Evolutionary conservation across 1,284 basidiomycete species (phyloP).

Genomic region (Sanghuangporus sanghuang): DNA sequence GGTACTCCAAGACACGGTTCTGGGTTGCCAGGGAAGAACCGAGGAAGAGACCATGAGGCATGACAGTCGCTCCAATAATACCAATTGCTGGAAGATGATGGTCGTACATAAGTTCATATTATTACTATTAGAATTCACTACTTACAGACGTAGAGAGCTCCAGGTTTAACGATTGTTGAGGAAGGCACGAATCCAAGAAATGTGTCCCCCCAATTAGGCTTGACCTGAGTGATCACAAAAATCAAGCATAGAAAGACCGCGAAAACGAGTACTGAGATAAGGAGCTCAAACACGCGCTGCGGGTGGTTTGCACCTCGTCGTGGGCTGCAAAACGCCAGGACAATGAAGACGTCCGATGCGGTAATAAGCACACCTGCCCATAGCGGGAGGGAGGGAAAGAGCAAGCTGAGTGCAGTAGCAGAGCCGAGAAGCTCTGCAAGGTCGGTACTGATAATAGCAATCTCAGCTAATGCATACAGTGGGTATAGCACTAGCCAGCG

Average conservation of each 20-base stretch:
- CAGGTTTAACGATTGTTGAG: constrained; percentile 52
- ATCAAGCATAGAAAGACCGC: constrained; percentile 80
- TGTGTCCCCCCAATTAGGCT: constrained; percentile 72
- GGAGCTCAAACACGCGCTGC: constrained; percentile 69
- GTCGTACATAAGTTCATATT: constrained; percentile 8
- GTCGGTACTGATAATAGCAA: constrained; percentile 81
- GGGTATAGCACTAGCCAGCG: constrained; percentile 70
- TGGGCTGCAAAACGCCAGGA: constrained; percentile 61
- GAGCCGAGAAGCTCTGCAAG: constrained; percentile 75
- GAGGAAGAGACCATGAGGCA: constrained; percentile 90
- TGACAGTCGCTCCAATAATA: constrained; percentile 78
- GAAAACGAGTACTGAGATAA: constrained; percentile 60
- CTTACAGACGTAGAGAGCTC: constrained; percentile 79
- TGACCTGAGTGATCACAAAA: constrained; percentile 70
- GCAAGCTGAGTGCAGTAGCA: constrained; percentile 73
- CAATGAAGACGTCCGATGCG: constrained; percentile 76
- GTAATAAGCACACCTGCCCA: constrained; percentile 85
- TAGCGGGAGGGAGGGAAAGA: constrained; percentile 76
- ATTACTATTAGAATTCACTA: background rate
- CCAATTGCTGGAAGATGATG: constrained; percentile 58
- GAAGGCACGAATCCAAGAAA: constrained; percentile 88
- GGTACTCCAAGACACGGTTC: constrained; percentile 45
- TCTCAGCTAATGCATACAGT: constrained; percentile 62
- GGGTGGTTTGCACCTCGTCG: constrained; percentile 35
- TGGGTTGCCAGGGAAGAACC: constrained; percentile 84